Percentiles rank a stretch among this genome's conserved stretches.
Evolutionary conservation across 73 alveolate species (phyloP).

Genomic region (Paramecium tetraurelia): DNA sequence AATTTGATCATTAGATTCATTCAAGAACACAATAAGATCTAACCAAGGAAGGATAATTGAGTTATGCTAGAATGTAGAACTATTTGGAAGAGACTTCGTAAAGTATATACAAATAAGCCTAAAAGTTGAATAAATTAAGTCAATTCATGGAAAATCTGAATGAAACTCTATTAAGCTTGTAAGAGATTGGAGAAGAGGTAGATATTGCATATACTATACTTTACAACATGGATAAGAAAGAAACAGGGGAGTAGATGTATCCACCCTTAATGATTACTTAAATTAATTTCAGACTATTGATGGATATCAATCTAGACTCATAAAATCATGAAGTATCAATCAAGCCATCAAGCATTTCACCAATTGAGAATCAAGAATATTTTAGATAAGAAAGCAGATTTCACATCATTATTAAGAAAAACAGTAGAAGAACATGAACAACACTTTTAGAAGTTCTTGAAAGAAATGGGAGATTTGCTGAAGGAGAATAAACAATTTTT

Average conservation of each 20-base stretch:
- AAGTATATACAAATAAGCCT: constrained; percentile 19
- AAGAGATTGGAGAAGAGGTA: constrained; percentile 33
- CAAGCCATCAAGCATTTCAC: neutral
- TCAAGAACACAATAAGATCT: constrained; percentile 26
- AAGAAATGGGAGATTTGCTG: constrained; percentile 50
- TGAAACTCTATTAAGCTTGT: constrained; percentile 17
- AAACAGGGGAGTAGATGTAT: neutral
- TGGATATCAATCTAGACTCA: constrained; percentile 16
- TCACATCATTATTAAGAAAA: constrained; percentile 12
- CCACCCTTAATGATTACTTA: neutral
- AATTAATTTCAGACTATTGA: neutral
- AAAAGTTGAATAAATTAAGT: neutral
- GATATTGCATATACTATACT: constrained; percentile 34
- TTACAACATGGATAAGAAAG: neutral
- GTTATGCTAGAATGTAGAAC: constrained; percentile 50
- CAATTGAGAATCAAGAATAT: constrained; percentile 23
- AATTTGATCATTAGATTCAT: neutral
- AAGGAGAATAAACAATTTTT: constrained; percentile 28
- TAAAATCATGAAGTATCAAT: neutral
- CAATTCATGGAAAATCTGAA: constrained; percentile 24
- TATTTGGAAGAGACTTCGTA: constrained; percentile 30
- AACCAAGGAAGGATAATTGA: constrained; percentile 38
- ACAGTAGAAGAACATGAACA: constrained; percentile 44
- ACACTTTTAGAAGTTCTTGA: constrained; percentile 8
- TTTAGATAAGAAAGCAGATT: constrained; percentile 38